Evolutionary conservation across 2,329 filamentous ascomycete genomes (phyloP), one percentile per base, ranked within the genome.

Genomic region (Cadophora malorum): DNA sequence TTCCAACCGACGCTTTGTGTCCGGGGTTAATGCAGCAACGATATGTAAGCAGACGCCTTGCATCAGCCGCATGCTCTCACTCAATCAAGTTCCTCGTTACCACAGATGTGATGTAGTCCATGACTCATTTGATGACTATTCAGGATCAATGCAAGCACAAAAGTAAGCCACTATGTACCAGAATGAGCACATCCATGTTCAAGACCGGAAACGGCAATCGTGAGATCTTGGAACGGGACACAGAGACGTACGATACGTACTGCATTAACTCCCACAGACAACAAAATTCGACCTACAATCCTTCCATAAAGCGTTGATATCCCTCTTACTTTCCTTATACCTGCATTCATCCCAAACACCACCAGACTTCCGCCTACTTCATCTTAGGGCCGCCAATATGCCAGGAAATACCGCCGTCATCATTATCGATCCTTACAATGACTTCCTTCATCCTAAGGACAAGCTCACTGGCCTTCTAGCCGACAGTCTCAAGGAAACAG

Each of bases 351-450:
- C 23, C 55, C 31, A 58, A 23, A 31, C 28, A 16, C 14, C 9
- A 4, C 9, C 33, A 16, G 28, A 23, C 33, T n/a, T 55, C 12
- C 28, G 19, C 19, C 6, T 6, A 35, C 1, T 6, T 35, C 16
- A 35, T 56, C 16, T 31, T 4, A 33, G 5, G 7, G 7, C 4
- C 33, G 4, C 31, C 55, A 41, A 41, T n/a, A 58, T 58, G 55
- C 55, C 55, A 23, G 55, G 55, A 58, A 58, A 58, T 12, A 76
- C 71, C 16, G 74, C 74, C 41, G 63, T 76, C 12, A 45, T 76
- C 25, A 65, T 76, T 38, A 73, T 76, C 8, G 74, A 76, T 58
- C 73, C 71, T 0, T 75, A 75, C 67, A 76, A 76, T 45, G 74
- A 76, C 65, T 76, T 75, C 63, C 67, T 75, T 1, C 74, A 76